Evolutionary conservation across 2,329 filamentous ascomycete genomes (phyloP), one percentile per base, ranked within the genome.

Genomic region (Zymoseptoria passerinii): DNA sequence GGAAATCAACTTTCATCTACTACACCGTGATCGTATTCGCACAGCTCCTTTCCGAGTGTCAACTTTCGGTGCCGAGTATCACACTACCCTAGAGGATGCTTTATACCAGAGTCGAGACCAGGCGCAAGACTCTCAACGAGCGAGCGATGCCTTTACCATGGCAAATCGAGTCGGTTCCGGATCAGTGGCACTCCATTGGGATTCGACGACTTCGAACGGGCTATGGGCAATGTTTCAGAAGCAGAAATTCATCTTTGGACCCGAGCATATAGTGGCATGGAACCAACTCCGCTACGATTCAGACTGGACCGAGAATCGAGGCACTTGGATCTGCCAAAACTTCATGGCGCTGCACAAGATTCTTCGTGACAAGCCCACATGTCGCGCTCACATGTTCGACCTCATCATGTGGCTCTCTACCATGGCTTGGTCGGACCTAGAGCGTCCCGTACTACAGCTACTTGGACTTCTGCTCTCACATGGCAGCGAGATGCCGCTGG

Each of bases 341-440:
- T 44, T 44, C 4, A 44, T 6, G 16, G 35, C 35, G 35, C 35
- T 44, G 35, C 35, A 44, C 35, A 44, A 7, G 1, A n/a, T 44
- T 6, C 35, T 44, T 13, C 13, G 35, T 44, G 35, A 44, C 7
- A n/a, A 44, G 7, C 5, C 10, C 5, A 6, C 35, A 6, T 44
- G 16, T n/a, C 35, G 7, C 2, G 16, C 35, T 44, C 35, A 44
- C n/a, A 61, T 56, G 18, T 64, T 61, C 48, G 53, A 50, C 10
- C n/a, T 66, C 2, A 56, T 58, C 48, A 60, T 62, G 6, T 67
- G 64, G 66, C 53, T 68, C 4, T 74, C 72, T 0, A 61, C 73
- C 0, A 65, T 83, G 13, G 71, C 75, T 0, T 83, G 78, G 59
- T 65, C 71, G 0, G 20, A 4, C 4, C 16, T 44, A 7, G 35